Evolutionary conservation across 2,329 filamentous ascomycete species (phyloP).

Genomic region (Scedosporium dehoogii): DNA sequence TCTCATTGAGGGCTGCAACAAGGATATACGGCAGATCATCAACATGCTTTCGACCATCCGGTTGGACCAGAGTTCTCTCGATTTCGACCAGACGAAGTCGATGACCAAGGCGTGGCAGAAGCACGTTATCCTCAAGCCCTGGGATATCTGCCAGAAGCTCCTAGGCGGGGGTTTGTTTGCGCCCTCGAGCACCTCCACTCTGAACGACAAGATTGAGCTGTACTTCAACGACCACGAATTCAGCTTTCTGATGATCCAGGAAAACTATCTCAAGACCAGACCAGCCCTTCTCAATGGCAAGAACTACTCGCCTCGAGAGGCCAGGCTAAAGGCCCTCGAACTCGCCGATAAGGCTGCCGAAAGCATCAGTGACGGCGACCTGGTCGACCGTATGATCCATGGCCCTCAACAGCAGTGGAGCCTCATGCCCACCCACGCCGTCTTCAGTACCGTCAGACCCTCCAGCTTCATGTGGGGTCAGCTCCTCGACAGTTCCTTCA

Average conservation of each 20-base stretch:
- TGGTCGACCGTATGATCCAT: conserved; percentile 97
- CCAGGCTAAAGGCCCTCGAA: conserved; percentile 74
- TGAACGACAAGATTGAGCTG: conserved; percentile 97
- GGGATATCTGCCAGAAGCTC: conserved; percentile 95
- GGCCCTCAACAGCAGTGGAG: conserved; percentile 98
- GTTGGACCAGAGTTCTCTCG: conserved; percentile 70
- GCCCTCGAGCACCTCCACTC: conserved; percentile 67
- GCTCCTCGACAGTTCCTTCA: conserved; percentile 67
- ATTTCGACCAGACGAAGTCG: conserved; percentile 75
- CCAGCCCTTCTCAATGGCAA: conserved; percentile 53
- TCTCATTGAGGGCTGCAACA: conserved; percentile 87
- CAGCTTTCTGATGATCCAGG: conserved; percentile 94
- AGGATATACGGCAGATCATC: conserved; percentile 94
- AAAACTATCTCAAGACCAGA: conserved; percentile 85
- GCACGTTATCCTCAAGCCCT: conserved; percentile 90
- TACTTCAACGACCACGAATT: conserved; percentile 99
- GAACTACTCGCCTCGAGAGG: conserved; percentile 50
- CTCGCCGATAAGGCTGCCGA: conserved; percentile 80
- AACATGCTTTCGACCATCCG: conserved; percentile 97
- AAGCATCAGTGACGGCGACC: conserved; percentile 93
- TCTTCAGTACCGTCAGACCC: conserved; percentile 90
- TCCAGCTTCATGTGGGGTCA: conserved; percentile 79
- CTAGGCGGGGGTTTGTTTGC: conserved; percentile 80
- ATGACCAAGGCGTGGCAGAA: conserved; percentile 99
- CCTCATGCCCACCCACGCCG: conserved; percentile 89